Base-by-base conservation (phyloP, 345 rosid species). In the Hypericum androsaemum region DNA sequence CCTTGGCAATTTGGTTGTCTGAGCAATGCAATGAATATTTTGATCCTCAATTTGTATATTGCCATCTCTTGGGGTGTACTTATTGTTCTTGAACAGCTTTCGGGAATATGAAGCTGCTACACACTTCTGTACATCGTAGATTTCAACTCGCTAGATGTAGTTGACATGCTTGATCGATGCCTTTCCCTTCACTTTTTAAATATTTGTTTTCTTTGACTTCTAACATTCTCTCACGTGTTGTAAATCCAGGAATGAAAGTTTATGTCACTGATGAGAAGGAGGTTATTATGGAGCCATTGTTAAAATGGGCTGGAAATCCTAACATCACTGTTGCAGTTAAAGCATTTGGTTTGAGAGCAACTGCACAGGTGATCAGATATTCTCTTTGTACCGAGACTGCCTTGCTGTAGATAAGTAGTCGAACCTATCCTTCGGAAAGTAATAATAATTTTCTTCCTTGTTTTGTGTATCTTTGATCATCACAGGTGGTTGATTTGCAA, bases 241-340 rank as follows among this genome's bases (percentile, higher is more conserved):
- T 22, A 1, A 22, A 22, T 22, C 32, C 64, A 89, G 96, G 98
- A 44, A 92, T 88, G 96, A 92, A 92, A 76, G 98, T 83, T 39
- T 92, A 81, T 68, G 75, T 70, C 51, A 92, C 97, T 3, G 98
- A 83, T 38, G 98, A 92, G 80, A 92, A 92, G 62, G 97, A 92
- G 80, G 57, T 88, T 73, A 92, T 92, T 14, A 88, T 85, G 98
- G 95, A 92, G 58, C 96, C 98, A 12, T 73, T 66, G 62, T 12
- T 88, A 50, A 92, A 88, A 67, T 92, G 95, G 96, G 98, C 95
- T 32, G 98, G 77, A 63, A 92, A 92, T 70, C 95, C 98, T 46
- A 75, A 92, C 54, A 55, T 92, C 56, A 75, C 71, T 35, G 58
- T 88, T 64, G 88, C 80, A 56, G 76, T 83, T 56, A 92, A 77